Evolutionary conservation across 495 filamentous ascomycete species (phyloP).

Genomic region (Tuber calosporum): DNA sequence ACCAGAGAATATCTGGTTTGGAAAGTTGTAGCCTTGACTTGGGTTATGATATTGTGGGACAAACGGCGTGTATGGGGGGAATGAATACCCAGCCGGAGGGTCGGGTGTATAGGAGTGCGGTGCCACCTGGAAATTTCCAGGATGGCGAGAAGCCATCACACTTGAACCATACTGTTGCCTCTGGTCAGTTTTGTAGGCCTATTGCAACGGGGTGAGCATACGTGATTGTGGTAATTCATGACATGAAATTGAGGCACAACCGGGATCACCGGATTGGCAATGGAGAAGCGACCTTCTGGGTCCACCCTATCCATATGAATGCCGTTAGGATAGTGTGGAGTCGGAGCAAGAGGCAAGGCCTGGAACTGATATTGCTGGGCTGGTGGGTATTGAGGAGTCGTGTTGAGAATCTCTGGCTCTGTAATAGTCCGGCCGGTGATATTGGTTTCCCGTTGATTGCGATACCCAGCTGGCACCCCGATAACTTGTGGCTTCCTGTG

Average conservation of each 20-base stretch:
- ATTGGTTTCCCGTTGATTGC: neutral
- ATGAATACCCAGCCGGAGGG: neutral
- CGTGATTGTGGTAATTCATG: conserved; percentile 2
- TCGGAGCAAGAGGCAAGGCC: neutral
- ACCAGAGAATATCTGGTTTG: neutral
- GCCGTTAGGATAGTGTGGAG: neutral
- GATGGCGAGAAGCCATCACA: neutral
- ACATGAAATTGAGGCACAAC: neutral
- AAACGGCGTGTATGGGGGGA: neutral
- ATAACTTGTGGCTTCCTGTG: conserved; percentile 22
- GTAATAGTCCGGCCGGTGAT: neutral
- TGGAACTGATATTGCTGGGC: neutral
- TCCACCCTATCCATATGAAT: neutral
- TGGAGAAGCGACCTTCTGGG: neutral
- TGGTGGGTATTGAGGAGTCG: neutral
- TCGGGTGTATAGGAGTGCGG: neutral
- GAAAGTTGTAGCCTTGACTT: neutral
- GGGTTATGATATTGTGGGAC: neutral
- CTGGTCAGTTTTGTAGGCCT: neutral
- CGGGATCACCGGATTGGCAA: neutral
- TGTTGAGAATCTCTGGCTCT: neutral
- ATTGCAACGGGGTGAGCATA: neutral
- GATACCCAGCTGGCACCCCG: neutral
- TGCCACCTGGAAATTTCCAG: neutral
- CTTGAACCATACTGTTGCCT: neutral